A percentile compares a stretch with the other conserved stretches of the same genome.
Evolutionary conservation across 1,284 basidiomycete species (phyloP).

Genomic region (Leccinum huronense): DNA sequence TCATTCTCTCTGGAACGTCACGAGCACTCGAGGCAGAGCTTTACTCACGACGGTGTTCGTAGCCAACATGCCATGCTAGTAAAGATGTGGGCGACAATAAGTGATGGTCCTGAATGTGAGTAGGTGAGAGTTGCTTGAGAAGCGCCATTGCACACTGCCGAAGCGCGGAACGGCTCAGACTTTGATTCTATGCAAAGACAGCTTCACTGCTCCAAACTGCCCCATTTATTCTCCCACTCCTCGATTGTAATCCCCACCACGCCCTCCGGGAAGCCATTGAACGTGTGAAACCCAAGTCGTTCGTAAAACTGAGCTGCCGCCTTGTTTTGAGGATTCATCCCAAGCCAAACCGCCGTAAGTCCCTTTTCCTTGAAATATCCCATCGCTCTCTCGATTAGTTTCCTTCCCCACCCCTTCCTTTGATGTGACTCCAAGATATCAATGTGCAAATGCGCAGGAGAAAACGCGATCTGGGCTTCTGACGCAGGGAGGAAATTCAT

Average conservation of each 20-base stretch:
- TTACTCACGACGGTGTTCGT: neutral
- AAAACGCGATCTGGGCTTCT: conserved; percentile 30
- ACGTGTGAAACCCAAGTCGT: conserved; percentile 28
- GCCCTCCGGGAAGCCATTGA: conserved; percentile 23
- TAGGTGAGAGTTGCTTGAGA: too few species aligned
- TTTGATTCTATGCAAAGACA: neutral
- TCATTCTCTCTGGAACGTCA: conserved; percentile 12
- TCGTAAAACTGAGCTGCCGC: conserved; percentile 30
- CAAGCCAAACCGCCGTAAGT: conserved; percentile 32
- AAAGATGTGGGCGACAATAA: too few species aligned
- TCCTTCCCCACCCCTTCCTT: conserved; percentile 48
- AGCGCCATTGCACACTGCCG: neutral
- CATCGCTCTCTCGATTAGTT: conserved; percentile 43
- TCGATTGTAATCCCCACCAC: conserved; percentile 36
- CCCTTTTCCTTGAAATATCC: conserved; percentile 31
- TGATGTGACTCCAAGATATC: conserved; percentile 49
- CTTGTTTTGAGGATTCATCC: conserved; percentile 28
- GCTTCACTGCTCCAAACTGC: neutral
- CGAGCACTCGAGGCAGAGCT: neutral
- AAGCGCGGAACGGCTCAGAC: neutral
- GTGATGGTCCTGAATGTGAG: too few species aligned
- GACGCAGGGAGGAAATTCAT: conserved; percentile 24
- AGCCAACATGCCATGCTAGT: too few species aligned
- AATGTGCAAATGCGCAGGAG: conserved; percentile 52
- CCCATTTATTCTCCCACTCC: conserved; percentile 28